Base-by-base conservation (phyloP, 306 rosid species). In the cucumber (Cucumis sativus) region DNA sequence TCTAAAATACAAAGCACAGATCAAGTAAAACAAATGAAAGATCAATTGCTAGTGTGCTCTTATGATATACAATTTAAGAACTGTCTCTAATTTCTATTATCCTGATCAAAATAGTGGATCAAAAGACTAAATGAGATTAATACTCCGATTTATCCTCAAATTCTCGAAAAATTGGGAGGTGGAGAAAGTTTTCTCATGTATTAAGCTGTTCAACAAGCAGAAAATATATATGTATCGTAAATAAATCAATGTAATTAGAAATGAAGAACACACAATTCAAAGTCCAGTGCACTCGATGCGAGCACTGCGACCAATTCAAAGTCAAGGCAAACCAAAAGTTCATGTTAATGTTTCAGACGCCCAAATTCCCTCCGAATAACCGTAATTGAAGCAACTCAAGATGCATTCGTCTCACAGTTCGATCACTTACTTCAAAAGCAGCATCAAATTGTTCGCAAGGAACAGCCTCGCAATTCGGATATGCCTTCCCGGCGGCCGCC, bases 391-490 rank as follows among this genome's bases (percentile, higher is more conserved):
- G 55, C 76, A 70, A 69, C 17, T 60, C 47, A 66, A 56, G 77
- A 52, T 51, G 12, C 61, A 43, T 23, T 49, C 23, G 43, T 41
- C 39, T 15, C 43, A 23, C 11, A 25, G 41, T 49, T 71, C 7
- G 76, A 47, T 18, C 28, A 49, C 35, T 83, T 59, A 95, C 99
- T 70, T 95, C 92, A 82, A 95, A 95, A 80, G 97, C 92, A 0
- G 97, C 84, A 30, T 95, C 97, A 76, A 95, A 95, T 81, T 92
- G 93, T 76, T 92, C 97, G 47, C 97, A 95, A 41, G 99, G 97
- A 85, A 95, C 97, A 16, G 99, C 91, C 87, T 95, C 93, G 17
- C 99, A 95, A 82, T 91, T 91, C 21, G 96, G 99, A 72, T 95
- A 95, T 8, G 99, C 99, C 85, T 95, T 92, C 71, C 84, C 89